Evolutionary conservation across 768 basidiomycete genomes (phyloP), one percentile per base, ranked within the genome.

Genomic region (Cubamyces lactineus): DNA sequence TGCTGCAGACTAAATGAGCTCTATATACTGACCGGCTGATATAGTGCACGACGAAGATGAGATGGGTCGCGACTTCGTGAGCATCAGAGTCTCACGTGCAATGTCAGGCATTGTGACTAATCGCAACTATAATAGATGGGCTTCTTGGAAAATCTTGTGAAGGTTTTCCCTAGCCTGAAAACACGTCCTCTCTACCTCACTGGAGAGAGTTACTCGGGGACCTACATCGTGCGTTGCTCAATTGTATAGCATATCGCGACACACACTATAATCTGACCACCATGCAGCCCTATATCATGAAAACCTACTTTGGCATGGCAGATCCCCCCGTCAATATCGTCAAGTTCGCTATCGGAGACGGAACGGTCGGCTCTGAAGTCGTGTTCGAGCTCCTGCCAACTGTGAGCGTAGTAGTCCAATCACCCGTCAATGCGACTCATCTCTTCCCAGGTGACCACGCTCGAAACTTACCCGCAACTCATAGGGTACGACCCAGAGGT

Each of bases 161-260:
- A 86, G 66, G 85, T 91, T 11, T 92, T 92, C 73, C 90, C 90
- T 17, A 79, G 80, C 66, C 78, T 91, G 23, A 82, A 83, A 15
- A 83, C 76, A 1, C 84, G 90, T 28, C 90, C 90, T 16, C 79
- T 91, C 39, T 76, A 86, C 71, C 69, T 92, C 40, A 84, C 83
- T 0, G 90, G 90, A 5, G 90, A 91, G 73, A 88, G 86, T 67
- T 91, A 91, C 71, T 84, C 90, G 15, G 90, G 90, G 28, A 80
- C 80, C 61, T 90, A 87, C 66, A 89, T 91, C 55, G 85, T 86
- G 61, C 45, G 69, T 50, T 5, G 11, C n/a, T 26, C n/a, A 12
- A 21, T 11, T n/a, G 17, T 42, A 11, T 21, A 17, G 16, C 12
- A 11, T 19, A 21, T 41, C 47, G 4, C 17, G 8, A 7, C 9